Conservation (phyloP, 2,329 filamentous ascomycete species). For the Aschersonia sp. region DNA sequence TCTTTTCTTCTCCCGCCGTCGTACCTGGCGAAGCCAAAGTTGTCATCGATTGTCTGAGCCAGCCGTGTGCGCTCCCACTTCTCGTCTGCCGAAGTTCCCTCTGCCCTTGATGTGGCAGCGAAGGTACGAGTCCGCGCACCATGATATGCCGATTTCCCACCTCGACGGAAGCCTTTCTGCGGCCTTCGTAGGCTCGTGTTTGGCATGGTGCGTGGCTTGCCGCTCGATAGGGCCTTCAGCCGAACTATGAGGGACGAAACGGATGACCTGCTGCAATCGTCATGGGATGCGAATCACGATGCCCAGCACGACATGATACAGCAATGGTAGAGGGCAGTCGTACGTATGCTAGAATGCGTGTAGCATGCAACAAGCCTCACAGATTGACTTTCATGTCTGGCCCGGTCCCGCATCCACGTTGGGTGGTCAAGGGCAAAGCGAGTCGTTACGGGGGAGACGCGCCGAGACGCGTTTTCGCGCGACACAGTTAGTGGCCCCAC, state of each 20-base stretch:
- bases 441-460: constrained; percentile 14
- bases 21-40: constrained; percentile 85
- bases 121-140: constrained; percentile 62
- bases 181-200: constrained; percentile 45
- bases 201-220: constrained; percentile 28
- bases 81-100: constrained; percentile 84
- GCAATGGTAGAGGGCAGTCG: not conserved
- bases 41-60: constrained; percentile 82
- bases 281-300: constrained; percentile 4
- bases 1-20: constrained; percentile 70
- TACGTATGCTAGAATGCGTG: not conserved
- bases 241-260: constrained; percentile 6
- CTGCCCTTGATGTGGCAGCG: constrained; percentile 60
- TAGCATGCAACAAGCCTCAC: not conserved
- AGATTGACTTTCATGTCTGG: no score
- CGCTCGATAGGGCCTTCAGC: constrained; percentile 2
- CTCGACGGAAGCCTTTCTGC: constrained; percentile 54
- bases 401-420: no score
- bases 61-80: constrained; percentile 75
- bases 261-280: constrained; percentile 4
- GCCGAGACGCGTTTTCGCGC: constrained; percentile 14
- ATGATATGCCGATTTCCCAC: constrained; percentile 55
- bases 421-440: not conserved
- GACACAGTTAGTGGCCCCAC: constrained; percentile 12
- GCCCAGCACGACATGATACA: not conserved